Percentiles rank a stretch among this genome's conserved stretches.
Conservation (phyloP, 306 rosid genomes). For the Castanospermum australe region DNA sequence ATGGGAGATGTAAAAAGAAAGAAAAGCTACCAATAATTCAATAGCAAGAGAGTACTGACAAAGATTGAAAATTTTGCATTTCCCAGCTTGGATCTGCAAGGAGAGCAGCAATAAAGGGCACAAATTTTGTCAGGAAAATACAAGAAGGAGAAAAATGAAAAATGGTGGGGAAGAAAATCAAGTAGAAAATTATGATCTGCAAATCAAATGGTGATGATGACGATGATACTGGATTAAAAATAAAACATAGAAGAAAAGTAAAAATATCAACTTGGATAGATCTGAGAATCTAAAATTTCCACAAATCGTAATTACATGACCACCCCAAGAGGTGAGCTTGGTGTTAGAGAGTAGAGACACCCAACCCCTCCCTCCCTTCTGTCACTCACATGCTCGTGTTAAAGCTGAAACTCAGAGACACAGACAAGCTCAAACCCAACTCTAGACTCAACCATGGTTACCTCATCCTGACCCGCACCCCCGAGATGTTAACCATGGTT, state of each 20-base stretch:
- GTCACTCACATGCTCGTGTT: slow-evolving; percentile 34
- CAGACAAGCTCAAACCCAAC: neutral
- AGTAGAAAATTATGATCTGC: slow-evolving; percentile 21
- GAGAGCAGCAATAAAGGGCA: neutral
- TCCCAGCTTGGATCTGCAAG: slow-evolving; percentile 39
- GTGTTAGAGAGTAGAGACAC: neutral
- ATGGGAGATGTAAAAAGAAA: slow-evolving; percentile 8
- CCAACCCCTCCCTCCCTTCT: slow-evolving; percentile 15
- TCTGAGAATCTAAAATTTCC: slow-evolving; percentile 45
- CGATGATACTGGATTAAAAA: neutral
- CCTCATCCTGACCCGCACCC: neutral
- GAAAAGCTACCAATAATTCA: neutral
- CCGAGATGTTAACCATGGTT: slow-evolving; percentile 15
- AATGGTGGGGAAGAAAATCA: slow-evolving; percentile 14
- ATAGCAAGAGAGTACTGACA: slow-evolving; percentile 1
- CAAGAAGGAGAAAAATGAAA: neutral
- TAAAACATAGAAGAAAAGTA: neutral
- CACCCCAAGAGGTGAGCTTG: slow-evolving; percentile 6
- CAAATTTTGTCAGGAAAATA: neutral
- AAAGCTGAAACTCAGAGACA: slow-evolving; percentile 33
- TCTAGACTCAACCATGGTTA: slow-evolving; percentile 50
- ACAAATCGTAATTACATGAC: slow-evolving; percentile 29
- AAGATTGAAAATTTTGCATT: slow-evolving; percentile 9
- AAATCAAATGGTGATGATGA: slow-evolving; percentile 48
- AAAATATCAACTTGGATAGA: slow-evolving; percentile 36